A percentile compares a stretch with the other conserved stretches of the same genome.
These are phyloP conservation scores for Hordeum pubiflorum DNA, from an alignment of 202 grass and related monocot genomes.

Conservation along the genomic window DNA sequence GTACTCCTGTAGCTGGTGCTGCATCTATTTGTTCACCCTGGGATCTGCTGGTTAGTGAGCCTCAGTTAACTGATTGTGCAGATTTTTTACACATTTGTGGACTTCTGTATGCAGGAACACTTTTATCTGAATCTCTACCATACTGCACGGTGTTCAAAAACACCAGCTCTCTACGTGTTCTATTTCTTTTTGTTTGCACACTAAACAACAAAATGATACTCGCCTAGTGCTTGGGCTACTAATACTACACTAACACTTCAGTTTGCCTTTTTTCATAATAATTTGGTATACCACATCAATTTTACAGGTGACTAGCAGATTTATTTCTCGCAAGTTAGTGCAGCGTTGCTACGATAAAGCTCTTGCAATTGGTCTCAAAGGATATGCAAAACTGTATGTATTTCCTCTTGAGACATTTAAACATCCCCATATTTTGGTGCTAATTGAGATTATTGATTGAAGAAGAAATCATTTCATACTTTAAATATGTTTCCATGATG, in stretches of 20 bases:
- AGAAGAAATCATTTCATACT: conserved; percentile 1
- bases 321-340: conserved; percentile 76
- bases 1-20: conserved; percentile 80
- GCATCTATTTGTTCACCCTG: conserved; percentile 89
- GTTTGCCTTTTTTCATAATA: not conserved
- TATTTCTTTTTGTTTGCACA: not conserved
- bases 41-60: conserved; percentile 73
- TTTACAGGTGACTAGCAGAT: conserved; percentile 75
- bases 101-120: not conserved
- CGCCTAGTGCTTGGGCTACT: not conserved
- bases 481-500: not conserved
- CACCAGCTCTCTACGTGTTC: not conserved
- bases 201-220: conserved; percentile 1
- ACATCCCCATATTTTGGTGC: not conserved
- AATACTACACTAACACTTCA: not conserved
- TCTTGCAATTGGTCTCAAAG: conserved; percentile 83
- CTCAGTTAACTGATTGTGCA: not conserved
- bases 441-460: not conserved
- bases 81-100: not conserved
- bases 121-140: not conserved
- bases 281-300: conserved; percentile 30
- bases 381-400: conserved; percentile 88
- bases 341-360: conserved; percentile 78
- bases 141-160: not conserved
- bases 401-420: not conserved